Percentiles rank a stretch among this genome's conserved stretches.
These are phyloP conservation scores for Ormosia emarginata DNA, from an alignment of 306 rosid species.

Conservation along the genomic window DNA sequence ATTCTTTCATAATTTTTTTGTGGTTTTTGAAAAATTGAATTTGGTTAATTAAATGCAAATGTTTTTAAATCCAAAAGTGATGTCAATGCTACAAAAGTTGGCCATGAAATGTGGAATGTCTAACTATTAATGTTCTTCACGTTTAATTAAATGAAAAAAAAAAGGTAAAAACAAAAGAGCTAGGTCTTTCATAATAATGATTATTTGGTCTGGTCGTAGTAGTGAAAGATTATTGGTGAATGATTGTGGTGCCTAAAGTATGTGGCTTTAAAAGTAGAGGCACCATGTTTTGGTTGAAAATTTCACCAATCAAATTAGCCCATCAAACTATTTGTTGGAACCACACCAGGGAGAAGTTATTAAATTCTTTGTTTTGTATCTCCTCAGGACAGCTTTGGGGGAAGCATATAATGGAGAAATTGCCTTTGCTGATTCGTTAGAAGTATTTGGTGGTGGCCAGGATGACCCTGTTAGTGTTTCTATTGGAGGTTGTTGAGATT, in stretches of 20 bases:
- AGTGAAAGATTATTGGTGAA: slow-evolving; percentile 11
- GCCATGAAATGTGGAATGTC: slow-evolving; percentile 5
- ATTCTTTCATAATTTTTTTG: background rate
- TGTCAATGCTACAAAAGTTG: background rate
- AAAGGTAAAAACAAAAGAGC: background rate
- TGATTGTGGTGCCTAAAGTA: slow-evolving; percentile 1
- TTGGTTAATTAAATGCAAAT: slow-evolving; percentile 10
- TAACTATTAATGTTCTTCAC: background rate
- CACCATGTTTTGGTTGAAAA: background rate
- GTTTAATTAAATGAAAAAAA: slow-evolving; percentile 6
- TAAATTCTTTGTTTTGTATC: slow-evolving; percentile 26
- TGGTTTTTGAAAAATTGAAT: background rate
- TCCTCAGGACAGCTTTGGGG: slow-evolving; percentile 74
- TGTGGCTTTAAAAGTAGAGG: background rate
- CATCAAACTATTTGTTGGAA: slow-evolving; percentile 15
- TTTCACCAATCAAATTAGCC: slow-evolving; percentile 9
- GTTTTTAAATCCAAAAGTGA: background rate
- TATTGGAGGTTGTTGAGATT: slow-evolving; percentile 76
- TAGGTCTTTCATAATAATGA: background rate
- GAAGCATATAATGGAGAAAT: slow-evolving; percentile 80
- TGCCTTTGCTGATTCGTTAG: slow-evolving; percentile 80
- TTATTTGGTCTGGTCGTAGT: background rate
- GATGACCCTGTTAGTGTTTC: slow-evolving; percentile 96
- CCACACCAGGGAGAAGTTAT: slow-evolving; percentile 11
- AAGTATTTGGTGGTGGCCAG: slow-evolving; percentile 81